Evolutionary conservation across 345 rosid species (phyloP).

Genomic region (Reutealis trisperma): DNA sequence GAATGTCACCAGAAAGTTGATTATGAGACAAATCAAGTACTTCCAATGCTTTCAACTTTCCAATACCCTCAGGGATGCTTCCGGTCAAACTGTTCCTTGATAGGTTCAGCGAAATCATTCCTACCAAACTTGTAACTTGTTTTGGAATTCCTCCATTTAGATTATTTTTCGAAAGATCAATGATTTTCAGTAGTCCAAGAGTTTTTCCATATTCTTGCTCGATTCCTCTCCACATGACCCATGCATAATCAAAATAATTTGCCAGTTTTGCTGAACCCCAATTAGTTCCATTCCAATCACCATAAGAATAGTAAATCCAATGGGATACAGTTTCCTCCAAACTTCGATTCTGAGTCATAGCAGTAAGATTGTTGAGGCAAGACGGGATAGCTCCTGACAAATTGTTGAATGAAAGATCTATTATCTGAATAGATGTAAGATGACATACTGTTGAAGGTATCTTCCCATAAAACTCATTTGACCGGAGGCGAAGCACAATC

Average conservation of each 20-base stretch:
- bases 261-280: not conserved
- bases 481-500: not conserved
- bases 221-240: slow-evolving; percentile 13
- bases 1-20: slow-evolving; percentile 11
- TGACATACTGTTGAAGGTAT: not conserved
- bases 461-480: not conserved
- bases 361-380: not conserved
- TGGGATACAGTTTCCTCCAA: not conserved
- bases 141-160: not conserved
- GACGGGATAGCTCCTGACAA: slow-evolving; percentile 2
- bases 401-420: slow-evolving; percentile 3
- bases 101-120: slow-evolving; percentile 17
- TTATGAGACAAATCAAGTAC: slow-evolving; percentile 26
- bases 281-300: not conserved
- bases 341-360: not conserved
- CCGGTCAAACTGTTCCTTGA: slow-evolving; percentile 21
- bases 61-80: slow-evolving; percentile 13
- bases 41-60: not conserved
- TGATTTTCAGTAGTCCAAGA: slow-evolving; percentile 2
- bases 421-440: not conserved
- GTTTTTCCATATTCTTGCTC: slow-evolving; percentile 6
- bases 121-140: not conserved
- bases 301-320: not conserved
- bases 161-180: slow-evolving; percentile 8
- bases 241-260: not conserved